Evolutionary conservation across 345 rosid species (phyloP), one percentile per base, ranked within the genome.

Genomic region (Salix dunnii): DNA sequence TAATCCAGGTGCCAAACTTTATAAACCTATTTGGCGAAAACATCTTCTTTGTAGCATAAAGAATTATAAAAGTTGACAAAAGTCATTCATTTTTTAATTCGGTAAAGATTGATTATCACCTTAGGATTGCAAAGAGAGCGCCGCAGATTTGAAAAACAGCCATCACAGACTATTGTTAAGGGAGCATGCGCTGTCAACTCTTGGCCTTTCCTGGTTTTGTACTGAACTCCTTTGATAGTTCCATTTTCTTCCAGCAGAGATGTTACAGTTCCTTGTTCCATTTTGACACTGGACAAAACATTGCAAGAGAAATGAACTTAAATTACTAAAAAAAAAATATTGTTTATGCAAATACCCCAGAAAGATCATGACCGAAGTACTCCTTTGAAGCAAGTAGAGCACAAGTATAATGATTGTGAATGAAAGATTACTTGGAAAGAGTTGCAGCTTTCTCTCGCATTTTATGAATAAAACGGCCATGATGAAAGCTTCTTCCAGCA

Each of bases 201-300:
- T 72, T 35, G 30, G 3, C 51, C 75, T 8, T 8, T 7, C 40
- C 5, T 72, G 66, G 66, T 53, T 35, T 36, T 72, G 67, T 35
- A 72, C 18, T 28, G 21, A 16, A 72, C 33, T 16, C 75, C 73
- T 48, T 53, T 58, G 12, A 55, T 23, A 13, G 49, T 58, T 10
- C 75, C 75, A 4, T 72, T 55, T 55, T 72, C 75, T 55, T 53
- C 35, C 7, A 58, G 6, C 1, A 72, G 33, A 13, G 65, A 33
- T 31, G 67, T 72, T 21, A 72, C 66, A 0, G 67, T 72, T 72
- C 75, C 67, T 51, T 58, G 66, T 58, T 72, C 75, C 28, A 72
- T 8, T 35, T 27, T 72, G 2, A 72, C 66, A 35, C 75, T 55
- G 66, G 6, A 55, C 13, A 72, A 16, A 55, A 58, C 16, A 17